Conservation (phyloP, 208 protist species). For the Acanthamoeba castellanii region DNA sequence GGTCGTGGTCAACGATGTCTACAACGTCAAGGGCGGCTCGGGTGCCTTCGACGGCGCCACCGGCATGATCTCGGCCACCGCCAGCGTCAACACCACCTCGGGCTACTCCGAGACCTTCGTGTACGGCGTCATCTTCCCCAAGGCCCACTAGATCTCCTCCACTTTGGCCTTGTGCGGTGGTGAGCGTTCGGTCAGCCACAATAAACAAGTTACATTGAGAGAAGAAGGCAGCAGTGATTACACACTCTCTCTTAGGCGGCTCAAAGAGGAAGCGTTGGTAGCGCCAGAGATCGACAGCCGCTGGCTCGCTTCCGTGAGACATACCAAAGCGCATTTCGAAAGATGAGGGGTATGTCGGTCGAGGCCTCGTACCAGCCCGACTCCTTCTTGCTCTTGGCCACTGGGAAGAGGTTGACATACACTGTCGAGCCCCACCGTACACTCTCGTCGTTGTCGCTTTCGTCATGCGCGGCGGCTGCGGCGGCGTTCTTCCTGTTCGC, state of each 20-base stretch:
- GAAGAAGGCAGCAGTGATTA: too few species aligned
- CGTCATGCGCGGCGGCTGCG: neutral
- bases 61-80: neutral
- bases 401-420: constrained; percentile 45
- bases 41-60: neutral
- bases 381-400: constrained; percentile 50
- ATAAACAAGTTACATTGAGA: neutral
- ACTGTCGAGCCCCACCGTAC: constrained; percentile 1
- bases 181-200: neutral
- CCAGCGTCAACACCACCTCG: neutral
- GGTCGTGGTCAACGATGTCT: neutral
- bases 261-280: neutral
- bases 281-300: neutral
- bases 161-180: neutral
- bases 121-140: neutral
- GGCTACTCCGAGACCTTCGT: neutral
- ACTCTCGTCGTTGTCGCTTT: neutral
- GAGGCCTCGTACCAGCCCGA: constrained; percentile 44
- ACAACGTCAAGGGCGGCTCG: constrained; percentile 1
- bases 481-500: neutral
- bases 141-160: neutral
- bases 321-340: neutral
- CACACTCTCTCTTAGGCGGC: too few species aligned
- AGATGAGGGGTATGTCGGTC: neutral
- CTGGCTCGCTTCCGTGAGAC: neutral